These are phyloP conservation scores for Pseudogymnoascus sp. DNA, from an alignment of 2,329 filamentous ascomycete genomes.

Conservation along the genomic window DNA sequence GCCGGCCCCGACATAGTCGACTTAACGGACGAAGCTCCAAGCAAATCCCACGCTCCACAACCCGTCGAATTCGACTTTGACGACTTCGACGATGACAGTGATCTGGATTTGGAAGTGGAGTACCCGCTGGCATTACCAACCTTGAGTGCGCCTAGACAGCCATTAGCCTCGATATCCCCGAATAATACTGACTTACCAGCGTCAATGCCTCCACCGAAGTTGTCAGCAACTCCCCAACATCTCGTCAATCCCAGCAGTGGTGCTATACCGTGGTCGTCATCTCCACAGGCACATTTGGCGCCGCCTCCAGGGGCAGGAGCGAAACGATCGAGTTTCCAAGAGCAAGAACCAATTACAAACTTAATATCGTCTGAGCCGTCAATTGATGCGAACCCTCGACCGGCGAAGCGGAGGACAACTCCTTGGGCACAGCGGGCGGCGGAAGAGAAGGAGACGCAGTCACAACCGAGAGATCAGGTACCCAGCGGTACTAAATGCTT, in stretches of 20 bases:
- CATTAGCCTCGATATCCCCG: background rate
- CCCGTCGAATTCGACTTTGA: slow-evolving; percentile 61
- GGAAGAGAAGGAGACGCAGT: slow-evolving; percentile 22
- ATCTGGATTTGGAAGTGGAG: slow-evolving; percentile 63
- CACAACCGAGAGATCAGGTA: background rate
- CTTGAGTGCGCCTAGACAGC: background rate
- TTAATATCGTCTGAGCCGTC: slow-evolving; percentile 10
- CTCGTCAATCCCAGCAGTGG: slow-evolving; percentile 20
- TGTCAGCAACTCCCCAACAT: background rate
- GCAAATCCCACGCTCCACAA: background rate
- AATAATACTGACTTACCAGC: slow-evolving; percentile 11
- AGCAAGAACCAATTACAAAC: slow-evolving; percentile 11
- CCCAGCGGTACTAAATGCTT: background rate
- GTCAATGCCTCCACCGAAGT: background rate
- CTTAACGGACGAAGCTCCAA: background rate
- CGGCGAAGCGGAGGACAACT: slow-evolving; percentile 31
- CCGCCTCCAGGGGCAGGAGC: slow-evolving; percentile 22
- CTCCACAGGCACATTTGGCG: slow-evolving; percentile 37
- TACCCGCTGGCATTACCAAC: slow-evolving; percentile 37
- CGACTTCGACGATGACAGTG: slow-evolving; percentile 78
- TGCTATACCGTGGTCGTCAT: slow-evolving; percentile 34
- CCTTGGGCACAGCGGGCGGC: slow-evolving; percentile 26
- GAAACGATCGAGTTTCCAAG: slow-evolving; percentile 13
- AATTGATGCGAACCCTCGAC: slow-evolving; percentile 21
- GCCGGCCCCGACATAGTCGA: background rate